Evolutionary conservation across 1,139 yeast genomes (phyloP).

Genomic region (Trichomonascaceae sp.): DNA sequence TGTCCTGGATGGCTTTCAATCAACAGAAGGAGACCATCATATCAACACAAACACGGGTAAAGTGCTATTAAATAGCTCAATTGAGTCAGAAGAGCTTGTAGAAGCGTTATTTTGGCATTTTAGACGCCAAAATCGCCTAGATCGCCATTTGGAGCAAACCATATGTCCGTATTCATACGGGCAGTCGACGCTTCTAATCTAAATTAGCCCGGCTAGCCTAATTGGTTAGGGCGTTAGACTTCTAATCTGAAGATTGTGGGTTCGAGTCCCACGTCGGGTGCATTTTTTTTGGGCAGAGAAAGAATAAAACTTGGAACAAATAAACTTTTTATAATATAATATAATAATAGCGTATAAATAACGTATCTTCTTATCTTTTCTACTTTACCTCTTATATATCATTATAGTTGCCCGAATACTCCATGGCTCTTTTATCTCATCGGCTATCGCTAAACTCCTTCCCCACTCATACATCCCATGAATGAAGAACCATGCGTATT

Average conservation of each 20-base stretch:
- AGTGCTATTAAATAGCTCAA: neutral
- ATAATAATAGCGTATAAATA: no score
- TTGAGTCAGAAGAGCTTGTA: neutral
- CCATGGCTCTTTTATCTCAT: no score
- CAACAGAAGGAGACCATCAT: neutral
- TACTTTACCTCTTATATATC: no score
- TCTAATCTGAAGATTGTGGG: constrained; percentile 56
- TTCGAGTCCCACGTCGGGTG: constrained; percentile 58
- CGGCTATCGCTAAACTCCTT: constrained; percentile 21
- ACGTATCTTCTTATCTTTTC: no score
- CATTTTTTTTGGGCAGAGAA: constrained; percentile 18
- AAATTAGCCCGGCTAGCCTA: constrained; percentile 48
- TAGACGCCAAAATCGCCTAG: neutral
- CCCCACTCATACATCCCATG: constrained; percentile 16
- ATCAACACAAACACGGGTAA: neutral
- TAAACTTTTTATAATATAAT: no score
- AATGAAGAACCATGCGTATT: constrained; percentile 20
- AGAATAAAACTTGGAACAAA: neutral
- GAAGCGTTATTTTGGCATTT: neutral
- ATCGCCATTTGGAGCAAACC: neutral
- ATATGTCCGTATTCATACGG: neutral
- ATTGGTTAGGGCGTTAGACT: constrained; percentile 57
- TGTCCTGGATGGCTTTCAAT: neutral
- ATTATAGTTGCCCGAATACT: no score
- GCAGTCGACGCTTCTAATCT: neutral